Evolutionary conservation across 352 stramenopile species (phyloP).

Genomic region (Globisporangium rhizosaccharum): DNA sequence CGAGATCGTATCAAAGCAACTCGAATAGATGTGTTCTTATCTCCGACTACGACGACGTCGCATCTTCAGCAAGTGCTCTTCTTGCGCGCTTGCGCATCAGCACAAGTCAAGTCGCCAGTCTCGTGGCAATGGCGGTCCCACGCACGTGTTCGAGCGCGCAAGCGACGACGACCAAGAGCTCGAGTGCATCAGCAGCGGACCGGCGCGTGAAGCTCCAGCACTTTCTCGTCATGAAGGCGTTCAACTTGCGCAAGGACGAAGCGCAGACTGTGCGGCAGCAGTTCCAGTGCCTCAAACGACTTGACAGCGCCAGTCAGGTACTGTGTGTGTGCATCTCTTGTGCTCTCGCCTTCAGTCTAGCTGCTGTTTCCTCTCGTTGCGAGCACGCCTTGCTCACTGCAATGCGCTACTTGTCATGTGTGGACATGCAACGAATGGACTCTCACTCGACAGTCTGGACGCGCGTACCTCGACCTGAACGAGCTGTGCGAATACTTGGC

Average conservation of each 20-base stretch:
- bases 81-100: too few relatives aligned
- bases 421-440: neutral
- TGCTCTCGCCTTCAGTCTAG: neutral
- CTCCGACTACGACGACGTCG: too few relatives aligned
- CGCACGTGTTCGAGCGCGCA: neutral
- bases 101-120: too few relatives aligned
- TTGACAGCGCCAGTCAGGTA: slow-evolving; percentile 12
- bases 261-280: slow-evolving; percentile 62
- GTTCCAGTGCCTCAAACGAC: slow-evolving; percentile 47
- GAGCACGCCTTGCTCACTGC: neutral
- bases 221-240: slow-evolving; percentile 77
- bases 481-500: slow-evolving; percentile 64
- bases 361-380: too few relatives aligned
- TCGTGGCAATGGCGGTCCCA: slow-evolving; percentile 6
- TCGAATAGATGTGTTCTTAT: too few relatives aligned
- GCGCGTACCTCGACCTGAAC: slow-evolving; percentile 45
- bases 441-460: slow-evolving; percentile 9
- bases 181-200: slow-evolving; percentile 9
- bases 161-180: slow-evolving; percentile 2
- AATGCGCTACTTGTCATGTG: neutral
- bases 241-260: slow-evolving; percentile 55
- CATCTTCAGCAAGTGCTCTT: too few relatives aligned
- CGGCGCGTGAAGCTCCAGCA: slow-evolving; percentile 65
- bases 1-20: too few relatives aligned
- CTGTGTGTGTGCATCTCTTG: neutral